phyloP scores from a whole-genome alignment of 2,329 filamentous ascomycete species.

The Phyllosticta citriasiana region DNA sequence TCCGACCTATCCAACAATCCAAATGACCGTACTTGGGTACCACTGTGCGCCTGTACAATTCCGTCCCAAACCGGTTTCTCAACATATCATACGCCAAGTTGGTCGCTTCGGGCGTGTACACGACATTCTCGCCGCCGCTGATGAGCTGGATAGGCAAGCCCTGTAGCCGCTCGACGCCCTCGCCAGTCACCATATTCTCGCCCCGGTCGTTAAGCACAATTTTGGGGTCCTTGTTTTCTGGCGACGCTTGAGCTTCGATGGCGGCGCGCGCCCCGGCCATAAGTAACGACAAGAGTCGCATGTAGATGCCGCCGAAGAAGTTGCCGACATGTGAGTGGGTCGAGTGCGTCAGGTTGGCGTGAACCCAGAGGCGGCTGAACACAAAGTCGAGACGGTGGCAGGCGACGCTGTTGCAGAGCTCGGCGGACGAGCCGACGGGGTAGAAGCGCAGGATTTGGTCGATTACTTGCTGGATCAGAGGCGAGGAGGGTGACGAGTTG shows the following conservation, averaged over 20 bases:
- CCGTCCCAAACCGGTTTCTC: slow-evolving; percentile 41
- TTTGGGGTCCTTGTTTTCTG: neutral
- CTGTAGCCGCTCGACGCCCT: slow-evolving; percentile 11
- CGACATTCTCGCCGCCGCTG: slow-evolving; percentile 34
- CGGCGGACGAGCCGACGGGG: slow-evolving; percentile 39
- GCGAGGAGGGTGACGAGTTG: neutral
- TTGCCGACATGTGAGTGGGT: slow-evolving; percentile 53
- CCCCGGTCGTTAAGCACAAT: slow-evolving; percentile 5
- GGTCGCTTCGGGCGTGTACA: slow-evolving; percentile 45
- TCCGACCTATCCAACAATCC: slow-evolving; percentile 5
- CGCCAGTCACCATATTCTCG: slow-evolving; percentile 9
- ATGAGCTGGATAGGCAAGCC: slow-evolving; percentile 13
- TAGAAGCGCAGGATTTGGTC: slow-evolving; percentile 47
- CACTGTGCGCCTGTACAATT: slow-evolving; percentile 42
- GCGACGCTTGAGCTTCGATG: neutral
- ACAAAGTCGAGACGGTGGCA: slow-evolving; percentile 52
- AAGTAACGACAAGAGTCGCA: slow-evolving; percentile 46
- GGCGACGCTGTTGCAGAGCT: slow-evolving; percentile 51
- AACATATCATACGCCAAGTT: slow-evolving; percentile 45
- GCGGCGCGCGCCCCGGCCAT: slow-evolving; percentile 36
- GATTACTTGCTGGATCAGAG: slow-evolving; percentile 30
- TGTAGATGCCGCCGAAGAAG: slow-evolving; percentile 54
- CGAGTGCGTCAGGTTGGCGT: slow-evolving; percentile 54
- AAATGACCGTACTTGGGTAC: slow-evolving; percentile 30
- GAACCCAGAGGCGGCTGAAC: slow-evolving; percentile 54